Conservation (phyloP, 768 basidiomycete genomes). For the Hygrocybe punicea region DNA sequence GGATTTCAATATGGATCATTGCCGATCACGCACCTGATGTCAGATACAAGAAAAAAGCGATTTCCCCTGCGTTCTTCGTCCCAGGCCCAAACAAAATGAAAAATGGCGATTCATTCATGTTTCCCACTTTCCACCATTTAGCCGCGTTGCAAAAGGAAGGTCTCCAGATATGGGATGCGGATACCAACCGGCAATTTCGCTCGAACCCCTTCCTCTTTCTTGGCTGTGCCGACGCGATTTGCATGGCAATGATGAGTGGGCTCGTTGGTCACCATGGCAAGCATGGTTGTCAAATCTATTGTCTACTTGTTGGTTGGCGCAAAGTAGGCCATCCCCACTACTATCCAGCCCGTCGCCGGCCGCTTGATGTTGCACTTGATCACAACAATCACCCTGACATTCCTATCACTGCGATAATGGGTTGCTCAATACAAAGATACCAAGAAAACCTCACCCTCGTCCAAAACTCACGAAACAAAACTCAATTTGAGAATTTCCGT, state of each 20-base stretch:
- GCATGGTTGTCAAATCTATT: constrained; percentile 35
- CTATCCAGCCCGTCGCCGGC: too few species aligned
- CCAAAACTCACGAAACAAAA: too few species aligned
- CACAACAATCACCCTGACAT: too few species aligned
- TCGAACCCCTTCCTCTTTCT: constrained; percentile 14
- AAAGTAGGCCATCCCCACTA: constrained; percentile 17
- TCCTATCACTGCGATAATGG: too few species aligned
- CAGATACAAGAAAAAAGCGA: constrained; percentile 32
- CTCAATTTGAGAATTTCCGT: too few species aligned
- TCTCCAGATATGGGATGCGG: constrained; percentile 20
- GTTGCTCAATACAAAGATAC: too few species aligned
- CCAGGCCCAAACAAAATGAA: constrained; percentile 38
- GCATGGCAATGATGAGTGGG: constrained; percentile 30
- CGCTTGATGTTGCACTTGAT: too few species aligned
- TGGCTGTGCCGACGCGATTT: constrained; percentile 36
- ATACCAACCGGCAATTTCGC: constrained; percentile 3
- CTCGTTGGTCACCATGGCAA: constrained; percentile 32
- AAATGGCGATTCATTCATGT: constrained; percentile 33
- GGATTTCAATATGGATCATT: constrained; percentile 39
- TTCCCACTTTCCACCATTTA: constrained; percentile 33
- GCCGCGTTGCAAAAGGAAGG: constrained; percentile 26
- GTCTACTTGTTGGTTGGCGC: constrained; percentile 25
- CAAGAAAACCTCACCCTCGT: too few species aligned
- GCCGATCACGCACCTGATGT: constrained; percentile 28
- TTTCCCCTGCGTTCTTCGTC: constrained; percentile 31